Percentiles rank a stretch among this genome's conserved stretches.
Conservation (phyloP, 352 stramenopile genomes). For the Peronospora farinosa region DNA sequence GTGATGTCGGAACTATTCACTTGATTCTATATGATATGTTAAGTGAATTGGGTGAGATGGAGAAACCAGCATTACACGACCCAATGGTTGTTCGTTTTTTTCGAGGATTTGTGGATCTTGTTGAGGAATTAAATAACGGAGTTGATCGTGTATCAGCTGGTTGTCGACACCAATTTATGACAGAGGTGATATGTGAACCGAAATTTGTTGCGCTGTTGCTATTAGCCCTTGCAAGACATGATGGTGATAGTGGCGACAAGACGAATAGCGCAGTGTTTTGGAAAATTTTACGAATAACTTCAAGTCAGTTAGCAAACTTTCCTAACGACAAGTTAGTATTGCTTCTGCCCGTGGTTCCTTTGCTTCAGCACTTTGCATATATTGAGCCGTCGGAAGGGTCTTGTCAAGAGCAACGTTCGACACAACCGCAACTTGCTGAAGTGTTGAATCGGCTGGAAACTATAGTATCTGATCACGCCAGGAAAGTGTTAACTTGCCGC, state of each 20-base stretch:
- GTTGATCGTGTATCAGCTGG: slow-evolving; percentile 2
- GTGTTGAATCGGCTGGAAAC: slow-evolving; percentile 42
- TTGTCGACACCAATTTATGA: slow-evolving; percentile 15
- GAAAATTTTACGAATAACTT: slow-evolving; percentile 21
- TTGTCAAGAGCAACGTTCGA: slow-evolving; percentile 16
- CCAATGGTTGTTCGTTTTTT: slow-evolving; percentile 19
- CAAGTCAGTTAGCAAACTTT: slow-evolving; percentile 16
- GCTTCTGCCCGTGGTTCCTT: slow-evolving; percentile 29
- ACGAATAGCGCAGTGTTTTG: slow-evolving; percentile 20
- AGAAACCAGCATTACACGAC: neutral
- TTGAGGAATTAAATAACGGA: slow-evolving; percentile 9
- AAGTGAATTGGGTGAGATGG: slow-evolving; percentile 2
- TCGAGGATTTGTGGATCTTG: slow-evolving; percentile 16
- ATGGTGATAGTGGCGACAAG: slow-evolving; percentile 1
- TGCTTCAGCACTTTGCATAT: slow-evolving; percentile 59
- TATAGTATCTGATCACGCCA: slow-evolving; percentile 8
- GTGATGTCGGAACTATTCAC: slow-evolving; percentile 18
- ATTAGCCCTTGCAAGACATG: slow-evolving; percentile 9
- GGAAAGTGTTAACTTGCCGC: slow-evolving; percentile 34
- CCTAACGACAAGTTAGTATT: slow-evolving; percentile 16
- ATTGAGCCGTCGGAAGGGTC: slow-evolving; percentile 27
- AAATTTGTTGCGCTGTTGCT: slow-evolving; percentile 27
- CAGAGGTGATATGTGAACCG: slow-evolving; percentile 23
- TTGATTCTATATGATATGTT: slow-evolving; percentile 24
- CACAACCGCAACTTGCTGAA: slow-evolving; percentile 34